A percentile compares a stretch with the other conserved stretches of the same genome.
Evolutionary conservation across 148 eudicot genomes (phyloP).

Genomic region (Chenopodium formosanum): DNA sequence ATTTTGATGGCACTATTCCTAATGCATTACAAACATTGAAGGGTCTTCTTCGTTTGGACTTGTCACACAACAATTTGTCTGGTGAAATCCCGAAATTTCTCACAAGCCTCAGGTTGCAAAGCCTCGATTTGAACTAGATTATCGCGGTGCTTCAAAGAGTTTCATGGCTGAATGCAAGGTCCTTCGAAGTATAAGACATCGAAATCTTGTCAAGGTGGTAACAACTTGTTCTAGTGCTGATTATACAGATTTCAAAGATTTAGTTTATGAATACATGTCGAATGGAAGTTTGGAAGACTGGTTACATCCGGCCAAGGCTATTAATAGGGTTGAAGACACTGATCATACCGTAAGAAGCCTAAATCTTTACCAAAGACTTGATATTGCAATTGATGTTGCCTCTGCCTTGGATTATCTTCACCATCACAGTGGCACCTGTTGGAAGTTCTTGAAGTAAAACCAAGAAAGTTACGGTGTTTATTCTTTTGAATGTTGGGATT

Average conservation of each 20-base stretch:
- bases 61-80: conserved; percentile 40
- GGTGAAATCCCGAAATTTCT: conserved; percentile 37
- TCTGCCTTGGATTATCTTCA: conserved; percentile 43
- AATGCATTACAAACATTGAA: conserved; percentile 4
- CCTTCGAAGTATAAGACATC: conserved; percentile 16
- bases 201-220: conserved; percentile 28
- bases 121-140: conserved; percentile 14
- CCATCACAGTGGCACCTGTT: conserved; percentile 1
- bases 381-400: conserved; percentile 35
- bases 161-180: conserved; percentile 25
- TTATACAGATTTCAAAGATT: conserved; percentile 22
- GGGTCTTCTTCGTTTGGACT: conserved; percentile 26
- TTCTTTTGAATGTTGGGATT: too few species aligned
- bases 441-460: too few species aligned
- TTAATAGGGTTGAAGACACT: too few species aligned
- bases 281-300: conserved; percentile 28
- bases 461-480: too few species aligned
- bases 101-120: not conserved
- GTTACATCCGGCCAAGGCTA: conserved; percentile 4
- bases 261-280: conserved; percentile 28
- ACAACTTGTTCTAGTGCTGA: conserved; percentile 29
- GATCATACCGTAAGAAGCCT: not conserved
- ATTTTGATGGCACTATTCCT: conserved; percentile 27
- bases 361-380: conserved; percentile 10
- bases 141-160: conserved; percentile 18